A percentile compares a stretch with the other conserved stretches of the same genome.
Evolutionary conservation across 1,284 basidiomycete species (phyloP).

Genomic region (Malassezia globosa): DNA sequence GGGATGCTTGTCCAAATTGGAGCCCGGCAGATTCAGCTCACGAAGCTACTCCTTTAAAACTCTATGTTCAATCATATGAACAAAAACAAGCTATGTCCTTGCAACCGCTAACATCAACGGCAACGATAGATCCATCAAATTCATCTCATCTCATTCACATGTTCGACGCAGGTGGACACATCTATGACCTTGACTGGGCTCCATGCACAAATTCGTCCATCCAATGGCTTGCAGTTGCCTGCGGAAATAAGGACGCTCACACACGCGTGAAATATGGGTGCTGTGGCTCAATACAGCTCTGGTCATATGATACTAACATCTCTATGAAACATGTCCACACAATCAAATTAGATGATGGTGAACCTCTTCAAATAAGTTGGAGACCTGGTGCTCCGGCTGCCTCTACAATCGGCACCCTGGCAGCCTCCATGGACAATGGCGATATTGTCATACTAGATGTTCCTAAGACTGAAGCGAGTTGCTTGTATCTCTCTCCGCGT

Average conservation of each 20-base stretch:
- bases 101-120: neutral
- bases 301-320: neutral
- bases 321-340: neutral
- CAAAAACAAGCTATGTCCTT: neutral
- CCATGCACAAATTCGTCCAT: neutral
- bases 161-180: slow-evolving; percentile 10
- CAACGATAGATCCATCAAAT: slow-evolving; percentile 1
- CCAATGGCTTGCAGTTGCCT: slow-evolving; percentile 10
- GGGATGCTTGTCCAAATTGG: neutral
- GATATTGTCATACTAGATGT: slow-evolving; percentile 4
- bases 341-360: neutral
- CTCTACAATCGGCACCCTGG: neutral
- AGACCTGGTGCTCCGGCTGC: neutral
- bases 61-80: neutral
- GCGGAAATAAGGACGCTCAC: neutral
- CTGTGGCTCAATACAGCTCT: slow-evolving; percentile 5
- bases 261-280: neutral
- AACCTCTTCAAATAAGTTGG: slow-evolving; percentile 7
- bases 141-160: neutral
- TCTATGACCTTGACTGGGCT: slow-evolving; percentile 15
- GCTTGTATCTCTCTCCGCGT: neutral
- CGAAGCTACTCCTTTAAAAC: neutral
- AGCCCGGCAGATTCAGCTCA: neutral
- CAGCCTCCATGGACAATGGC: slow-evolving; percentile 4
- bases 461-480: neutral